Evolutionary conservation across 805 yeast species (phyloP).

Genomic region (Candida easanensis): DNA sequence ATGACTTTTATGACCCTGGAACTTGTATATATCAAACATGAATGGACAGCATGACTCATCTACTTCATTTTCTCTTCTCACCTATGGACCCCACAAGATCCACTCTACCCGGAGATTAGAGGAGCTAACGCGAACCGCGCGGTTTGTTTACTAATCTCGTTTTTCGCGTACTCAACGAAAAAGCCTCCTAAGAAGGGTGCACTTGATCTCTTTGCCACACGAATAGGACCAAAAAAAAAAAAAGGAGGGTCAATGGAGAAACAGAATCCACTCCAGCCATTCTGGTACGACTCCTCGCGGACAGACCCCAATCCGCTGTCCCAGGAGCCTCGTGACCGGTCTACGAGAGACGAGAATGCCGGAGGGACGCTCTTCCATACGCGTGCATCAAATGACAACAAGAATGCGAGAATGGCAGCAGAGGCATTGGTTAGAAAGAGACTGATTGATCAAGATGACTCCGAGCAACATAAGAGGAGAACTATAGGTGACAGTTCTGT

Average conservation of each 20-base stretch:
- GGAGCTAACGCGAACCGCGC: too few species aligned
- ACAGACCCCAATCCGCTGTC: constrained; percentile 33
- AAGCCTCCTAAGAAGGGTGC: too few species aligned
- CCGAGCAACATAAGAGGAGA: constrained; percentile 17
- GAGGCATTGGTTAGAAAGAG: constrained; percentile 20
- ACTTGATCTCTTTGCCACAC: too few species aligned
- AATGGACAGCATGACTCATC: too few species aligned
- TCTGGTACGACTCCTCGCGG: constrained; percentile 33
- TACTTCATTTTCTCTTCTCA: too few species aligned
- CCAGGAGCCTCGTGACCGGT: constrained; percentile 39
- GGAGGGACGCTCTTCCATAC: constrained; percentile 42
- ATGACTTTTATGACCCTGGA: too few species aligned
- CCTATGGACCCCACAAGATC: too few species aligned
- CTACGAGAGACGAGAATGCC: constrained; percentile 42
- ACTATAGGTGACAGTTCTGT: constrained; percentile 9
- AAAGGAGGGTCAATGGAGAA: constrained; percentile 15
- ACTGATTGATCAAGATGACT: constrained; percentile 14
- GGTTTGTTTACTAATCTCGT: too few species aligned
- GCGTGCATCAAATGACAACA: constrained; percentile 18
- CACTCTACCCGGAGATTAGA: too few species aligned
- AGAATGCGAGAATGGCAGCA: constrained; percentile 1
- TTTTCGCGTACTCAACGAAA: too few species aligned
- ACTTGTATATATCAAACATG: too few species aligned
- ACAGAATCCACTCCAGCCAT: constrained; percentile 20
- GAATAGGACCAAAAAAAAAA: too few species aligned